These are phyloP conservation scores for Psidium guajava DNA, from an alignment of 345 rosid genomes.

Conservation along the genomic window DNA sequence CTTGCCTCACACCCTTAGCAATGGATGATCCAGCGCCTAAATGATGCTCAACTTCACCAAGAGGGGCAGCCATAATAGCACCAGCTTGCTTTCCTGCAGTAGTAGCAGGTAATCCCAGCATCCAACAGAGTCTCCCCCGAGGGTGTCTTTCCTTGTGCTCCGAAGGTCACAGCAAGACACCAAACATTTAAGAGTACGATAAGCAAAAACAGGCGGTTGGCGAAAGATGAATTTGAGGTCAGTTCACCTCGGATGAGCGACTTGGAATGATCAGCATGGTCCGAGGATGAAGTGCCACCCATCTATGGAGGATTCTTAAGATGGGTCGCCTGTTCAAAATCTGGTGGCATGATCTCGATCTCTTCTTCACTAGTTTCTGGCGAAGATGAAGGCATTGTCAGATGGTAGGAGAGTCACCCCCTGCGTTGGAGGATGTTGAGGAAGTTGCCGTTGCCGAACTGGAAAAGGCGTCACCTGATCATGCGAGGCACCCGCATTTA, in stretches of 20 bases:
- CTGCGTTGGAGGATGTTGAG: constrained; percentile 44
- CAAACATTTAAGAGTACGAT: not conserved
- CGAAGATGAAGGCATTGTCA: constrained; percentile 31
- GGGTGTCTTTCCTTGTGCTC: too few species aligned
- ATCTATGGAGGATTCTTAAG: not conserved
- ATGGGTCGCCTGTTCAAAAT: not conserved
- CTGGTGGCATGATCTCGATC: not conserved
- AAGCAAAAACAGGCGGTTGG: not conserved
- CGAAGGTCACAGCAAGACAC: too few species aligned
- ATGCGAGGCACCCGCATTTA: not conserved
- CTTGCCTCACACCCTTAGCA: too few species aligned
- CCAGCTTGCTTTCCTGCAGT: too few species aligned
- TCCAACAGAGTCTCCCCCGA: too few species aligned
- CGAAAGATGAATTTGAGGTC: not conserved
- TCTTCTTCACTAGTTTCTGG: not conserved
- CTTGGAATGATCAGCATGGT: not conserved
- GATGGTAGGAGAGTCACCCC: constrained; percentile 48
- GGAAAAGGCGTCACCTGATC: constrained; percentile 36
- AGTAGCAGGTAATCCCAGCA: too few species aligned
- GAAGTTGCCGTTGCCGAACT: constrained; percentile 60
- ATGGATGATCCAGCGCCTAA: too few species aligned
- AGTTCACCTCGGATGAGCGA: not conserved
- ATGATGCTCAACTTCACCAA: too few species aligned
- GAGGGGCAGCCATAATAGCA: too few species aligned
- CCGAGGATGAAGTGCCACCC: not conserved